Base-by-base conservation (phyloP, 495 filamentous ascomycete genomes). In the Halenospora varia region DNA sequence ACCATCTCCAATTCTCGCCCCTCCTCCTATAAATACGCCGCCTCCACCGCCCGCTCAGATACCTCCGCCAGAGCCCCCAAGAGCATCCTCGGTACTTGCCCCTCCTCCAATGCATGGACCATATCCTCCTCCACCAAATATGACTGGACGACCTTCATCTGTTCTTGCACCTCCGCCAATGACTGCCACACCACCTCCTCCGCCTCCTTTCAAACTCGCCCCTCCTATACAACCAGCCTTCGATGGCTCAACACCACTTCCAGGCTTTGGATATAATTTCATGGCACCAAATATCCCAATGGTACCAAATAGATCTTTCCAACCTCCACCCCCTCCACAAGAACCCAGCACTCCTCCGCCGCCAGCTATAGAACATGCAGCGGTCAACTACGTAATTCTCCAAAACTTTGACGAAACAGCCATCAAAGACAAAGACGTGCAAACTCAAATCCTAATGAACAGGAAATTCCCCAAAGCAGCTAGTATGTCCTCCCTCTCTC, bases 381-480 rank as follows among this genome's bases (percentile, higher is more conserved):
- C 53, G 17, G 49, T 53, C 6, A 61, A 77, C 51, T 77, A 71
- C 56, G 76, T 84, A 39, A 80, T 85, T 53, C 66, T 84, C 0
- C 74, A 81, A 47, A 84, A 83, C 57, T 82, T 81, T 51, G 72
- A 81, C 57, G 76, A 81, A 49, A 66, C 70, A 24, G 74, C 74
- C 51, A 73, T 82, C 57, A 79, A 80, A 60, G 74, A 80, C 58
- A 78, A 77, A 58, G 68, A 76, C 57, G 72, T 80, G 2, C 80
- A 82, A 66, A 77, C 73, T 29, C 76, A 75, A 52, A 77, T 82
- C 53, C 65, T 82, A 9, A 80, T 82, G 47, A 72, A 71, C 50
- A 64, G 74, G 46, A 80, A 77, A 58, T 81, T 82, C 73, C 71
- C 66, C 51, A 83, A 79, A 59, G 70, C 76, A 25, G 62, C 67